Base-by-base conservation (phyloP, 805 yeast species). In the Saturnispora diversa region DNA sequence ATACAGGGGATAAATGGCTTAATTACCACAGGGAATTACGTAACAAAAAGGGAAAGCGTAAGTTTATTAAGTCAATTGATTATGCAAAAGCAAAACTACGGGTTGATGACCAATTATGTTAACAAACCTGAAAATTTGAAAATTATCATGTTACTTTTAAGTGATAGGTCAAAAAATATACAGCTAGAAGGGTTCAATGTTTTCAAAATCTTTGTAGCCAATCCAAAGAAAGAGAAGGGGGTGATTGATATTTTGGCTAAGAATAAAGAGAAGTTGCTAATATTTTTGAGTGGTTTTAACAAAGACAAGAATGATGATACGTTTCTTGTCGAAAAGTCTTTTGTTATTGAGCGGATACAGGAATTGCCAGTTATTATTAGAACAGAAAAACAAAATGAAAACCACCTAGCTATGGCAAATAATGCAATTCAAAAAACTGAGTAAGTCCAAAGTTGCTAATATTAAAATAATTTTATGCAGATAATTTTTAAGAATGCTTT, bases 151-250 rank as follows among this genome's bases (percentile, higher is more conserved):
- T 71, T 81, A 27, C 62, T 87, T 45, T 65, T 92, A 48, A 80
- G 92, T 44, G 97, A 90, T 59, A 84, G 82, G 61, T 85, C 94
- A 47, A 84, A 82, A 55, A 88, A 88, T 59, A 71, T 92, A 44
- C 96, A 88, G 57, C 62, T 76, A 40, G 97, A 92, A 59, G 87
- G 95, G 4, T 92, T 92, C 56, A 88, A 92, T 49, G 81, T 90
- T 28, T 90, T 92, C 66, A 92, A 90, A 63, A 83, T 88, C 29
- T 86, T 92, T 61, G 87, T 87, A n/a, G 97, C 96, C 4, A 92
- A 92, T 60, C 98, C 98, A 5, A 78, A 81, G 47, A 88, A 88
- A 58, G 70, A 86, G 2, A 86, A 80, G 57, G 76, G 80, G 6
- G 77, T 92, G 2, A 63, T 73, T 40, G 96, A 90, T 59, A 83